Conservation (phyloP, 208 protist genomes). For the Leishmania arabica region DNA sequence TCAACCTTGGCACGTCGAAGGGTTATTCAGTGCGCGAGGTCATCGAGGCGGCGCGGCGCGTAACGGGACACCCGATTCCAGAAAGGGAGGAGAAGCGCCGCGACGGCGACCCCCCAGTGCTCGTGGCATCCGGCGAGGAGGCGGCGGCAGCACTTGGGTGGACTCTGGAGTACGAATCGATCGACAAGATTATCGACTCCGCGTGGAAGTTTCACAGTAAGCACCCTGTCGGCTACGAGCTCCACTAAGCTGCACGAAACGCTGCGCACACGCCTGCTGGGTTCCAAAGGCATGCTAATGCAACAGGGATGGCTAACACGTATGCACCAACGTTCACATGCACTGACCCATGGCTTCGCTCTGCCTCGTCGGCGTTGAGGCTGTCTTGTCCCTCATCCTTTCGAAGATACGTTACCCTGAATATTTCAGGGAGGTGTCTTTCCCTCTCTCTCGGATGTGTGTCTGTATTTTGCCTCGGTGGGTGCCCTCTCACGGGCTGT, state of each 20-base stretch:
- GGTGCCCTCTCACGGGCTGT: not conserved
- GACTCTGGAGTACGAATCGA: constrained; percentile 72
- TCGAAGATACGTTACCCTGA: not conserved
- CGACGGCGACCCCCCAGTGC: constrained; percentile 70
- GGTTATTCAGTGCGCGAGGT: constrained; percentile 97
- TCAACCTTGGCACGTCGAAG: constrained; percentile 96
- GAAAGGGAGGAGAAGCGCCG: constrained; percentile 72
- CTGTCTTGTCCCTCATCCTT: not conserved
- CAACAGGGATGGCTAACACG: not conserved
- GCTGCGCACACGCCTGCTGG: not conserved
- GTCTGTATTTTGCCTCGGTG: not conserved
- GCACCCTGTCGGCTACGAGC: constrained; percentile 58
- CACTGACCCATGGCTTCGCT: not conserved
- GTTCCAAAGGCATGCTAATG: not conserved
- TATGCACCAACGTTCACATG: not conserved
- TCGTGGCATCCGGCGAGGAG: constrained; percentile 70
- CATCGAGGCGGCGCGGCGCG: constrained; percentile 89
- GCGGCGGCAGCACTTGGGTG: constrained; percentile 73
- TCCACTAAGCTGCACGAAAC: constrained; percentile 1
- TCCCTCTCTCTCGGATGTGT: not conserved
- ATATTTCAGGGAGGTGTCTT: not conserved
- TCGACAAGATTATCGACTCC: constrained; percentile 79
- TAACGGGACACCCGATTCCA: constrained; percentile 90
- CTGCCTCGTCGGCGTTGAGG: not conserved
- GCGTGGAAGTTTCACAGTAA: constrained; percentile 80